Percentiles rank a stretch among this genome's conserved stretches.
These are phyloP conservation scores for Tolypocladium capitatum DNA, from an alignment of 2,329 filamentous ascomycete species.

Conservation along the genomic window DNA sequence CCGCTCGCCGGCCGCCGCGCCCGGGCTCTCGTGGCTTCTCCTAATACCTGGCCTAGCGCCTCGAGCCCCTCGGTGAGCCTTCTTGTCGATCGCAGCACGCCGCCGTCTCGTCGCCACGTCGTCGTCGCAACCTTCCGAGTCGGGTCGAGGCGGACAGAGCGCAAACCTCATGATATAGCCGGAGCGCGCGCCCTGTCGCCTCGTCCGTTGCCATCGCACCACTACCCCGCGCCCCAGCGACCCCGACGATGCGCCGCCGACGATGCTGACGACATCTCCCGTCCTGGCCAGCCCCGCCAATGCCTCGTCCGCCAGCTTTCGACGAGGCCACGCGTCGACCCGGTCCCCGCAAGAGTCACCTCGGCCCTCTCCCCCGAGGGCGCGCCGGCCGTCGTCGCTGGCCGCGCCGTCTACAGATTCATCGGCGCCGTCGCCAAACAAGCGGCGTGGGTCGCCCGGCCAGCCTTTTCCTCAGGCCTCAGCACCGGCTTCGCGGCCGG, in stretches of 20 bases:
- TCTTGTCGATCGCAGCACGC: slow-evolving; percentile 14
- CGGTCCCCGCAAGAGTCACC: slow-evolving; percentile 12
- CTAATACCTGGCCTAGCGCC: neutral
- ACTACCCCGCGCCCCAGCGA: slow-evolving; percentile 4
- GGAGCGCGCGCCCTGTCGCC: slow-evolving; percentile 1
- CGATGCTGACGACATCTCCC: slow-evolving; percentile 48
- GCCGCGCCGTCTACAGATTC: slow-evolving; percentile 4
- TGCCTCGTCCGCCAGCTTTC: slow-evolving; percentile 36
- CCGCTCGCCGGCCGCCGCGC: neutral
- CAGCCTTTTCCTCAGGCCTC: neutral
- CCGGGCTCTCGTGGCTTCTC: neutral
- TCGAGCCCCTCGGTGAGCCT: slow-evolving; percentile 14
- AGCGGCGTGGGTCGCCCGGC: slow-evolving; percentile 16
- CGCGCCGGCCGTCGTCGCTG: slow-evolving; percentile 13
- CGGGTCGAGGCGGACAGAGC: neutral
- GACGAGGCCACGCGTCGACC: slow-evolving; percentile 14
- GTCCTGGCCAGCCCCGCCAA: slow-evolving; percentile 36
- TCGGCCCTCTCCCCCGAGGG: slow-evolving; percentile 12
- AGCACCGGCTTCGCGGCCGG: slow-evolving; percentile 1
- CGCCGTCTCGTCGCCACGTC: slow-evolving; percentile 6
- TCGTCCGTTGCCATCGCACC: slow-evolving; percentile 2
- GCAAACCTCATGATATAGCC: slow-evolving; percentile 1
- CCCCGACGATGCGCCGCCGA: slow-evolving; percentile 35
- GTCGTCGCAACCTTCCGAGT: slow-evolving; percentile 1
- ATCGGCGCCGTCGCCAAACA: slow-evolving; percentile 16